Conservation (phyloP, 1,284 basidiomycete species). For the Meripilus lineatus region DNA sequence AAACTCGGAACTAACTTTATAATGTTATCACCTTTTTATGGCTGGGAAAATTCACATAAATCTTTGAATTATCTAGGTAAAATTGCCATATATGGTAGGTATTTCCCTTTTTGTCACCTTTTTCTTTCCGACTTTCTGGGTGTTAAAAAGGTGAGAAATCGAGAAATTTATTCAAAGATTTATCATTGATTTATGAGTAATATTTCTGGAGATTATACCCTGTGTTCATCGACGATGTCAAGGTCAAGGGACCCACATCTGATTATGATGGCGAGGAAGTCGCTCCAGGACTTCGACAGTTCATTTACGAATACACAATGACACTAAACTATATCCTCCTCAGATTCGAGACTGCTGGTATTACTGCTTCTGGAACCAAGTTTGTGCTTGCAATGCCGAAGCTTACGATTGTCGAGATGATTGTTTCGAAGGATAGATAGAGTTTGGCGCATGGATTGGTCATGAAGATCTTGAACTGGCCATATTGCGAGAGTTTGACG, state of each 20-base stretch:
- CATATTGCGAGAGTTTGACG: slow-evolving; percentile 14
- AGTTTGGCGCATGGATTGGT: slow-evolving; percentile 22
- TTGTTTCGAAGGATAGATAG: slow-evolving; percentile 27
- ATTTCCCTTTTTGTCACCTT: too few relatives aligned
- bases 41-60: too few relatives aligned
- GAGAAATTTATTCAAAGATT: too few relatives aligned
- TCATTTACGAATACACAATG: slow-evolving; percentile 23
- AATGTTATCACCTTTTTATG: too few relatives aligned
- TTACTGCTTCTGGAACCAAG: slow-evolving; percentile 28
- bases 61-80: too few relatives aligned
- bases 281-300: slow-evolving; percentile 24
- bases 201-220: slow-evolving; percentile 12
- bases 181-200: too few relatives aligned
- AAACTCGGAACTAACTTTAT: too few relatives aligned
- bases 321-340: slow-evolving; percentile 24
- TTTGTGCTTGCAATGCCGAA: slow-evolving; percentile 17
- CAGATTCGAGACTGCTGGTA: slow-evolving; percentile 20
- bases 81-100: too few relatives aligned
- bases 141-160: too few relatives aligned
- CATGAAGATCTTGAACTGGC: slow-evolving; percentile 30
- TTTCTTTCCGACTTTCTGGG: too few relatives aligned
- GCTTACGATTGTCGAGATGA: slow-evolving; percentile 23
- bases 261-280: slow-evolving; percentile 21
- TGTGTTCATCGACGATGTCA: slow-evolving; percentile 28
- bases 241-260: slow-evolving; percentile 20